Evolutionary conservation across 1,139 yeast genomes (phyloP), one percentile per base, ranked within the genome.

Genomic region (Debaryomyces subglobosus): DNA sequence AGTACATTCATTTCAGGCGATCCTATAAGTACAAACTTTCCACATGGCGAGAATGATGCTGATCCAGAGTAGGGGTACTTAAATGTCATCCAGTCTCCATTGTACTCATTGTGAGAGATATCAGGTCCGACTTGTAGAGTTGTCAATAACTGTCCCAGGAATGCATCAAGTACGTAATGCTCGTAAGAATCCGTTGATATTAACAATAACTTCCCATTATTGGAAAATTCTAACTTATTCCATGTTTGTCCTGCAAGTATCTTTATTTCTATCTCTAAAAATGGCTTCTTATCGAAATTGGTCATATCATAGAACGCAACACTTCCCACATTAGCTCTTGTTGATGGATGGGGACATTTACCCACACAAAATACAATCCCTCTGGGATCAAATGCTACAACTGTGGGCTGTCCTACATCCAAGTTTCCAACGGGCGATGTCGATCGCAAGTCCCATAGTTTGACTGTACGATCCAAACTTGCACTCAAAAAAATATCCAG

Each of bases 291-390:
- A 44, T 84, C 86, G 59, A 80, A 81, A 46, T 74, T 77, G 49
- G 81, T 76, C 36, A 79, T 62, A 59, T 85, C 89, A 60, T 86
- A 87, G 23, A 94, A 68, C 2, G 82, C 74, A 4, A 90, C 65
- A 15, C 75, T 70, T 8, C 77, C 75, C 6, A 71, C 61, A 9
- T 62, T 66, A 20, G 34, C 50, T 15, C 39, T 47, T n/a, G 40
- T 29, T 3, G 40, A 20, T 1, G 55, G 50, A 21, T 51, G 44
- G 9, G 71, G 63, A 34, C 49, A 52, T 46, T 78, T 78, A 8
- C 86, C 96, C 9, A 87, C 78, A 1, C 90, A 96, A 65, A 92
- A 84, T 0, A 91, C 86, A 5, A 85, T 71, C 0, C 96, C 96
- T 38, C 88, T 82, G 1, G 97, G 94, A 63, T 92, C 98, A 61